Evolutionary conservation across 495 filamentous ascomycete genomes (phyloP), one percentile per base, ranked within the genome.

Genomic region (Aspergillus ellipticus): DNA sequence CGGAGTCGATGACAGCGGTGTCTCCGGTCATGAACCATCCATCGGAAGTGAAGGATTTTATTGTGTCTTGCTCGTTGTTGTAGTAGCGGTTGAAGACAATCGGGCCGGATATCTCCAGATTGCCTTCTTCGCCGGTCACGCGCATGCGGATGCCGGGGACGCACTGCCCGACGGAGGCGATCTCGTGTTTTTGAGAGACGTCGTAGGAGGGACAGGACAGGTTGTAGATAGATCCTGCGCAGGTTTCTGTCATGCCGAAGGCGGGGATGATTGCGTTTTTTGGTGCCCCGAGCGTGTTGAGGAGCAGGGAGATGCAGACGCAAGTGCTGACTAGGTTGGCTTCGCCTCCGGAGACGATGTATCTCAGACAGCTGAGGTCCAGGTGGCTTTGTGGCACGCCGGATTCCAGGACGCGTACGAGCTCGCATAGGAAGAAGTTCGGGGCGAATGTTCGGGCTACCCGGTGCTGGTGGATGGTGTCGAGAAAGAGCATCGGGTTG

Each of bases 11-110:
- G 17, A 74, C 73, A 10, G 79, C 86, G 28, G 87, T 74, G 62
- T 96, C 90, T 0, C 90, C 90, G 1, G 90, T 94, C 63, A 82
- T 89, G 75, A 93, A 93, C 71, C 83, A 96, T 3, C 88, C 88
- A 59, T 94, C 89, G 0, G 54, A 37, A 0, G 85, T 89, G 28
- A 92, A 81, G 1, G 87, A 80, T 13, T 84, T 79, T 7, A 69
- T 72, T 1, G 88, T 92, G 0, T 78, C 80, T 22, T 79, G 75
- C 0, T 76, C 73, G 55, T 88, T 86, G 60, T 92, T 91, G 54
- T 82, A 81, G 64, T 95, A 96, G 17, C 84, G 84, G 39, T 80
- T 69, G 76, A 94, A 95, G 13, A 94, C 73, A 46, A 90, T 88
- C 2, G 86, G 84, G 0, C 72, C 72, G 0, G 29, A n/a, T 5